Base-by-base conservation (phyloP, 805 yeast species). In the Grigorovia transvaalensis region DNA sequence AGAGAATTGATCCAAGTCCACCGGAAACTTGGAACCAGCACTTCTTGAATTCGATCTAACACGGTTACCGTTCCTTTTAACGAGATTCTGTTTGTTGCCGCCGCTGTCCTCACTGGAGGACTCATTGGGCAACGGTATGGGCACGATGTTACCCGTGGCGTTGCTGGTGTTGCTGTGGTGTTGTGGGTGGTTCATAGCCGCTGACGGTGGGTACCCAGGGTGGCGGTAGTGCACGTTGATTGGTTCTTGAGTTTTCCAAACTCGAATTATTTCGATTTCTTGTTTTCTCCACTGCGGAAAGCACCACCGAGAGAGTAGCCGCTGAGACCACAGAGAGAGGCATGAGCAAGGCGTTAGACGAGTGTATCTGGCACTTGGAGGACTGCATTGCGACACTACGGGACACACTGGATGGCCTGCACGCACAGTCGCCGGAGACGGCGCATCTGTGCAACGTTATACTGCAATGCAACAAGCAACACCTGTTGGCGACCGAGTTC, bases 401-500 rank as follows among this genome's bases (percentile, higher is more conserved):
- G 19, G 54, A 51, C 15, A 57, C 68, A 15, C 60, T 64, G 9
- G 54, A 50, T 13, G 53, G 50, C 12, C 43, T 65, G 43, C 51
- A 57, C 45, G 49, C 35, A 8, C 54, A 58, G 29, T 54, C 64
- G 5, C 52, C 54, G 40, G 53, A 59, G 13, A 63, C 61, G 46
- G 57, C 54, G 23, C 54, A 57, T 35, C 50, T 66, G 33, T 58
- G 65, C 0, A 53, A 52, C 18, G 59, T 56, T 9, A 54, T 64
- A 58, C 51, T 66, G 13, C 59, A 61, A 51, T 58, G 61, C 1
- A 58, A 56, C 40, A 59, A 66, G 47, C 63, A 60, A 8, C 64
- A 61, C 47, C 64, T 61, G 48, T 54, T 67, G 35, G 58, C 65
- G 13, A 61, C 69, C 13, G 70, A 65, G 33, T 67, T 64, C 50